Conservation (phyloP, 768 basidiomycete genomes). For the Lentinula sp. region DNA sequence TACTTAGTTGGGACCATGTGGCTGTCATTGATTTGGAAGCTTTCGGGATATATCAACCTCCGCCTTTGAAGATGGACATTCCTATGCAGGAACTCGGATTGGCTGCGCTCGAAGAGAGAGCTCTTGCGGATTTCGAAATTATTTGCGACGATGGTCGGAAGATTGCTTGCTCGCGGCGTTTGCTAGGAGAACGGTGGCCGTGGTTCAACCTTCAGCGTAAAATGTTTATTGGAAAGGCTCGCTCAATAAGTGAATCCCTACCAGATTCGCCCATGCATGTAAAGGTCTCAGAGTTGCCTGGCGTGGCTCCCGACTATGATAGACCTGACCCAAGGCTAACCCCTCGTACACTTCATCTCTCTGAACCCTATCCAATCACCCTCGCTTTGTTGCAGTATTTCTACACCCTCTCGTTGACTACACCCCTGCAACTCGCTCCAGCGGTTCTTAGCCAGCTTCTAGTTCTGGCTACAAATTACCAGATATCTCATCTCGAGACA, state of each 20-base stretch:
- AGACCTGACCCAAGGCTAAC: conserved; percentile 74
- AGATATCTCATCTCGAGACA: conserved; percentile 64
- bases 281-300: conserved; percentile 55
- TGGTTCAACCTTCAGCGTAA: conserved; percentile 83
- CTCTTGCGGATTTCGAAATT: conserved; percentile 88
- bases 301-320: conserved; percentile 40
- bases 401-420: conserved; percentile 80
- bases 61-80: conserved; percentile 55
- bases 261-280: conserved; percentile 59
- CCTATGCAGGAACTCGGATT: conserved; percentile 83
- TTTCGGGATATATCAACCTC: conserved; percentile 93
- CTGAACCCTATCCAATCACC: conserved; percentile 86
- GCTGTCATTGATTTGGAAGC: conserved; percentile 89
- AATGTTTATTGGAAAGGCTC: conserved; percentile 53
- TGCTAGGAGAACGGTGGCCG: conserved; percentile 90
- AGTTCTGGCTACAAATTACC: conserved; percentile 78
- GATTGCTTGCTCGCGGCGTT: conserved; percentile 73
- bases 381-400: conserved; percentile 91
- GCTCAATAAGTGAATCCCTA: conserved; percentile 47
- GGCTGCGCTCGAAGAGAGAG: conserved; percentile 71
- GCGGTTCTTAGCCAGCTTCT: conserved; percentile 85
- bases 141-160: conserved; percentile 86
- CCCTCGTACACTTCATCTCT: conserved; percentile 71
- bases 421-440: conserved; percentile 86
- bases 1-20: conserved; percentile 89